Evolutionary conservation across 306 rosid genomes (phyloP).

Genomic region (Pyrus betulifolia): DNA sequence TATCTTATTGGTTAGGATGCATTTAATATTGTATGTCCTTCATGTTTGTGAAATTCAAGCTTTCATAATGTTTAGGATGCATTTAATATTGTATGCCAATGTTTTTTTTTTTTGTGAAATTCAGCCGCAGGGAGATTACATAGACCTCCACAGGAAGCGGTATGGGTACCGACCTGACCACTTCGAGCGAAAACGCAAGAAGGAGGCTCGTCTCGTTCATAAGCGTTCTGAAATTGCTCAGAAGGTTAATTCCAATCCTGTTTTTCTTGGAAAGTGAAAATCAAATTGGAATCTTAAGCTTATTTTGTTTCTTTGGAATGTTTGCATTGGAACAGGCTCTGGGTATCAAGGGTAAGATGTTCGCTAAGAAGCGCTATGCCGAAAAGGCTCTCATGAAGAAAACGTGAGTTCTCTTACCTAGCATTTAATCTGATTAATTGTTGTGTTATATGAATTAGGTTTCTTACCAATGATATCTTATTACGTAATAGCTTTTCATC

Average conservation of each 20-base stretch:
- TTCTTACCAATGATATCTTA: background rate
- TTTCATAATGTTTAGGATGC: background rate
- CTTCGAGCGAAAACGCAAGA: constrained; percentile 92
- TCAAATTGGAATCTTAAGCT: background rate
- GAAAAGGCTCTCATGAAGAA: constrained; percentile 86
- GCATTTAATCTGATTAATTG: background rate
- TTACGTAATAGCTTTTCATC: background rate
- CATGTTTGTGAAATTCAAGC: background rate
- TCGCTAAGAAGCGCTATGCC: constrained; percentile 78
- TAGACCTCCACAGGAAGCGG: constrained; percentile 79
- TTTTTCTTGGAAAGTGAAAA: background rate
- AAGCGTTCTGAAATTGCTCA: constrained; percentile 73
- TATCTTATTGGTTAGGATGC: too few relatives aligned
- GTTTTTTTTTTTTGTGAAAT: background rate
- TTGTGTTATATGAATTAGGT: background rate
- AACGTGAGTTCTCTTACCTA: constrained; percentile 48
- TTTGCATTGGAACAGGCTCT: constrained; percentile 37
- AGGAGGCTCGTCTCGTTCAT: constrained; percentile 77
- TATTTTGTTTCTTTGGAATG: background rate
- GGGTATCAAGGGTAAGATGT: constrained; percentile 78
- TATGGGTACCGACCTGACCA: constrained; percentile 80
- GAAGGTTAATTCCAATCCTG: constrained; percentile 33
- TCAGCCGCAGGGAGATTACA: constrained; percentile 98
- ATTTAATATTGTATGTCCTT: too few relatives aligned
- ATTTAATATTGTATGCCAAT: background rate